A percentile compares a stretch with the other conserved stretches of the same genome.
Conservation (phyloP, 2,329 filamentous ascomycete species). For the Colletotrichum magnum region DNA sequence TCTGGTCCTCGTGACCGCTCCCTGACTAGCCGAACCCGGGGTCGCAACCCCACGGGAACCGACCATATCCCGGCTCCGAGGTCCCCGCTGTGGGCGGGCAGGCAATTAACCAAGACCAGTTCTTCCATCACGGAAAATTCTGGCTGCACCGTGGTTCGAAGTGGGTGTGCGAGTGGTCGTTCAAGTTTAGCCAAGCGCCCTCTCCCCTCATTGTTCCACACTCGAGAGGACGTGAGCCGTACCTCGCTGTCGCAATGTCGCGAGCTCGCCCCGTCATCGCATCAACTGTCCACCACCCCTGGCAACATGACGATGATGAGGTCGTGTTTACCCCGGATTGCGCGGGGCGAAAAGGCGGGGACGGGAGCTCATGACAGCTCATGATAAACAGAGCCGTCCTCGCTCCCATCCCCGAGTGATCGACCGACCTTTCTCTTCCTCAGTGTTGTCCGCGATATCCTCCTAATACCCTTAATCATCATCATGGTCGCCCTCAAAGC, state of each 20-base stretch:
- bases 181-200: conserved; percentile 4
- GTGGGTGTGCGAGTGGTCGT: background rate
- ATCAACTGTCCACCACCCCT: background rate
- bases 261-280: conserved; percentile 5
- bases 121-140: conserved; percentile 33
- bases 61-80: conserved; percentile 16
- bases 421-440: background rate
- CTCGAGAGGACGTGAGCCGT: no score
- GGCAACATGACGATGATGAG: conserved; percentile 10
- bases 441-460: background rate
- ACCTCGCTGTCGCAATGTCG: conserved; percentile 7
- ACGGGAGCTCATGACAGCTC: background rate
- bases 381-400: conserved; percentile 19
- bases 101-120: background rate
- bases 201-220: no score
- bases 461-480: background rate
- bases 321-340: conserved; percentile 4
- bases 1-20: conserved; percentile 10
- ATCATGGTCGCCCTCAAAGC: conserved; percentile 22
- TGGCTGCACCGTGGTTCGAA: background rate
- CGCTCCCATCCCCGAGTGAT: background rate
- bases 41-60: background rate
- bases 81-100: conserved; percentile 9
- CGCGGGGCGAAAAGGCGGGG: background rate
- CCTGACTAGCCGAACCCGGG: conserved; percentile 1